Base-by-base conservation (phyloP, 1,284 basidiomycete genomes). In the Rhodotorula sp. region DNA sequence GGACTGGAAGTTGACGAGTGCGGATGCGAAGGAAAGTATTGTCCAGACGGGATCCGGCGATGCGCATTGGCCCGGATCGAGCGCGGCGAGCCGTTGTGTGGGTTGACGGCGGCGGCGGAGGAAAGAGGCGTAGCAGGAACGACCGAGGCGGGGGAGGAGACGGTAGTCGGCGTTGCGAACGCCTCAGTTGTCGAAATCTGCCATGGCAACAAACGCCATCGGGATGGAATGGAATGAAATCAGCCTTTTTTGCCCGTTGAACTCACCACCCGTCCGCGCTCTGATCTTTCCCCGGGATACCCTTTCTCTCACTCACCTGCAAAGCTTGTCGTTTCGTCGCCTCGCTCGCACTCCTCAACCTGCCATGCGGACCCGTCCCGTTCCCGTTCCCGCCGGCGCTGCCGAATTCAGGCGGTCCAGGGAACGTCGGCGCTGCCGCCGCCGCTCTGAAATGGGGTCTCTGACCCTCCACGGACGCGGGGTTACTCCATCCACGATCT, bases 151-250 rank as follows among this genome's bases (percentile, higher is more conserved):
- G 61, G 37, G 3, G 51, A 54, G 0, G 61, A 29, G n/a, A 30
- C 18, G 0, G 42, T 51, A 5, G 22, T 42, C 29, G 44, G 33
- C 42, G 42, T 45, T 5, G 58, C 26, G 26, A 33, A 24, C 29
- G 48, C 30, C 10, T 26, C 53, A 14, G 15, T 54, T 29, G 71
- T 67, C 14, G 57, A 33, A 46, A 69, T 72, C 62, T 71, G 70
- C 37, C 12, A 2, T 42, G 33, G n/a, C n/a, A n/a, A n/a, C 33
- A 33, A 33, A 7, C 33, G 33, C 33, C 33, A 6, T 42, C 37
- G 37, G 37, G 37, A n/a, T n/a, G n/a, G n/a, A n/a, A n/a, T n/a
- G n/a, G 33, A 33, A 42, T 42, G 37, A 42, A 12, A 14, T 42
- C 37, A 42, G 37, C 37, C 7, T 42, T 42, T 14, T 10, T 42